Percentiles rank a stretch among this genome's conserved stretches.
Conservation (phyloP, 2,329 filamentous ascomycete genomes). For the Coleophoma eucalyptorum region DNA sequence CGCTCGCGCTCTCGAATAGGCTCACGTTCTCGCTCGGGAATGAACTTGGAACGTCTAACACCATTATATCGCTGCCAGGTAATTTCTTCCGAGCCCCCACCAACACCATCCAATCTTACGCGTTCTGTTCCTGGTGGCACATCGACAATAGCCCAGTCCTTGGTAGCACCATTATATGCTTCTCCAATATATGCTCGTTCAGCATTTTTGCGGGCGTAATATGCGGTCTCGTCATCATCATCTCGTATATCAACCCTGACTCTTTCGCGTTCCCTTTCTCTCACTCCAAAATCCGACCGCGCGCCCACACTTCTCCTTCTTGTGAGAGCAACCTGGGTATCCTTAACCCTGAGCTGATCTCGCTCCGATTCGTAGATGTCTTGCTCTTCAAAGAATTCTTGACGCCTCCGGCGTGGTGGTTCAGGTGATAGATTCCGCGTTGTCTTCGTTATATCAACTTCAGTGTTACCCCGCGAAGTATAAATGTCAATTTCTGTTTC, state of each 20-base stretch:
- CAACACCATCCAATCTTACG: constrained; percentile 76
- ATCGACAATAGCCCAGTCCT: constrained; percentile 78
- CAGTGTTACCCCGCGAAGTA: constrained; percentile 48
- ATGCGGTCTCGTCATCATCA: constrained; percentile 49
- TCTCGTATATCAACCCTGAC: constrained; percentile 23
- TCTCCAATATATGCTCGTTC: constrained; percentile 70
- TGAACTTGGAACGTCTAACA: constrained; percentile 69
- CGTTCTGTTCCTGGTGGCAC: constrained; percentile 80
- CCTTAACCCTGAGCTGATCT: constrained; percentile 30
- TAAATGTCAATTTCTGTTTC: constrained; percentile 62
- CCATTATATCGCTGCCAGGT: constrained; percentile 79
- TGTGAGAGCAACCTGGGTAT: constrained; percentile 19
- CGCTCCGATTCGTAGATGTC: constrained; percentile 51
- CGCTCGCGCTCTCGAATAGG: constrained; percentile 11
- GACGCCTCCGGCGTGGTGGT: constrained; percentile 23
- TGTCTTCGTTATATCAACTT: constrained; percentile 46
- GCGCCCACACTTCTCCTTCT: constrained; percentile 22
- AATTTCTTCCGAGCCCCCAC: constrained; percentile 71
- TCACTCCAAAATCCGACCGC: neutral
- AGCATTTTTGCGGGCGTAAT: constrained; percentile 63
- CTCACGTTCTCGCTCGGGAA: constrained; percentile 59
- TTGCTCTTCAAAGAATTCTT: constrained; percentile 59
- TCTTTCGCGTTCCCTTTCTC: constrained; percentile 23
- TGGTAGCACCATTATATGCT: constrained; percentile 69
- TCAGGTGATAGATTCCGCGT: constrained; percentile 14